Evolutionary conservation across 1,284 basidiomycete species (phyloP), one percentile per base, ranked within the genome.

Genomic region (Melampsora larici-populina): DNA sequence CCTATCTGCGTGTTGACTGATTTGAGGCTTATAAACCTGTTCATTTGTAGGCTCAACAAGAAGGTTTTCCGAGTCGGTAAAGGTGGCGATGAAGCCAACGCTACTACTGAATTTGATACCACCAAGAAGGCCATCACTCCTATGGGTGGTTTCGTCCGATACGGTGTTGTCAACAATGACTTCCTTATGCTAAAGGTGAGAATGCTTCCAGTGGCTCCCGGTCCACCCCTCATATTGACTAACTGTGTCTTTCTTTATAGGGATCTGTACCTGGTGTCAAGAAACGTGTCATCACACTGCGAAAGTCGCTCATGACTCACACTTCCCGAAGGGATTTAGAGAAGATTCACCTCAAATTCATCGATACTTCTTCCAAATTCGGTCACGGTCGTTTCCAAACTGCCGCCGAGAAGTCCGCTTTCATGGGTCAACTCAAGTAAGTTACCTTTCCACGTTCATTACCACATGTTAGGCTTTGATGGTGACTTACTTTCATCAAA

Each of bases 111-210:
- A 81, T 90, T 90, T 80, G 94, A 97, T 85, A 89, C 93, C 83
- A 95, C 93, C 82, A 89, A 92, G 87, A 99, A 99, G 89, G 82
- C 87, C 80, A 98, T 99, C 86, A 99, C 93, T 80, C 97, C 97
- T 77, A 90, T 99, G 89, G 97, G 97, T 87, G 97, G 96, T 85
- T 99, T 97, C 91, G 94, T 94, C 79, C 94, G 95, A 87, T 99
- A 97, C 86, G 96, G 96, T 89, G 89, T 97, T 84, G 91, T 99
- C 87, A 95, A 93, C 88, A 95, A 97, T 88, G 97, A 99, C 87
- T 99, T 91, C 88, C 86, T 99, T 83, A 91, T 98, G 87, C 88
- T 98, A 85, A 81, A 81, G 79, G 78, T 74, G 15, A 24, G 67
- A 66, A 79, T 79, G 80, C 80, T 81, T 81, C 33, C 13, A 18